Conservation (phyloP, 768 basidiomycete genomes). For the Collybia mongolica region DNA sequence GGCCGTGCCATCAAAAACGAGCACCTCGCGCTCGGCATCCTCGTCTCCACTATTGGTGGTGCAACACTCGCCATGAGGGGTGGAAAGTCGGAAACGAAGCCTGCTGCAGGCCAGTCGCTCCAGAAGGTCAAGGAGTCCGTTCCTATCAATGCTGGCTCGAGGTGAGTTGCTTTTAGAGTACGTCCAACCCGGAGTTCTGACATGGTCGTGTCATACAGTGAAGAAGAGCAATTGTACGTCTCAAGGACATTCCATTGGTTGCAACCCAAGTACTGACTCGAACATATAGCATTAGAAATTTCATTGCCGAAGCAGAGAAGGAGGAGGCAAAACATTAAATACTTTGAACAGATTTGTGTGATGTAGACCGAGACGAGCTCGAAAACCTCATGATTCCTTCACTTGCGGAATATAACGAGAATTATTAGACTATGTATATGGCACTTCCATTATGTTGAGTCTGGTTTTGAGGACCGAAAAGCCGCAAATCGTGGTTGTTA, state of each 20-base stretch:
- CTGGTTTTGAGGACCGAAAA: neutral
- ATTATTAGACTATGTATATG: too few relatives aligned
- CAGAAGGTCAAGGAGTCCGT: conserved; percentile 63
- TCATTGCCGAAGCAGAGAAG: conserved; percentile 83
- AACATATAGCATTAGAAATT: conserved; percentile 71
- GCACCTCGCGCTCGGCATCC: conserved; percentile 71
- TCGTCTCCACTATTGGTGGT: conserved; percentile 54
- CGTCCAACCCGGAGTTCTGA: conserved; percentile 1
- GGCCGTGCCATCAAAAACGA: conserved; percentile 83
- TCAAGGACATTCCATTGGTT: conserved; percentile 7
- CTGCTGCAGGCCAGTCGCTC: conserved; percentile 42
- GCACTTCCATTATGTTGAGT: neutral
- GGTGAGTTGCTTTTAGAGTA: conserved; percentile 41
- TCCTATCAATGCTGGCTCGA: conserved; percentile 64
- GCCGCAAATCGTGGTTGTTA: neutral
- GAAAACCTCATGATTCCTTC: too few relatives aligned
- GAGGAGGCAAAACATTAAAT: conserved; percentile 52
- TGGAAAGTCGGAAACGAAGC: conserved; percentile 45
- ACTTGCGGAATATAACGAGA: too few relatives aligned
- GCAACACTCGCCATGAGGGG: conserved; percentile 55
- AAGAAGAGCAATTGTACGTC: conserved; percentile 85
- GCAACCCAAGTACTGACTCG: conserved; percentile 28
- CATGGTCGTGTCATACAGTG: conserved; percentile 38
- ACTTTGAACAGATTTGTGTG: neutral
- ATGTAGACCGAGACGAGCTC: conserved; percentile 3